Base-by-base conservation (phyloP, 2,329 filamentous ascomycete genomes). In the Xylaria digitata region DNA sequence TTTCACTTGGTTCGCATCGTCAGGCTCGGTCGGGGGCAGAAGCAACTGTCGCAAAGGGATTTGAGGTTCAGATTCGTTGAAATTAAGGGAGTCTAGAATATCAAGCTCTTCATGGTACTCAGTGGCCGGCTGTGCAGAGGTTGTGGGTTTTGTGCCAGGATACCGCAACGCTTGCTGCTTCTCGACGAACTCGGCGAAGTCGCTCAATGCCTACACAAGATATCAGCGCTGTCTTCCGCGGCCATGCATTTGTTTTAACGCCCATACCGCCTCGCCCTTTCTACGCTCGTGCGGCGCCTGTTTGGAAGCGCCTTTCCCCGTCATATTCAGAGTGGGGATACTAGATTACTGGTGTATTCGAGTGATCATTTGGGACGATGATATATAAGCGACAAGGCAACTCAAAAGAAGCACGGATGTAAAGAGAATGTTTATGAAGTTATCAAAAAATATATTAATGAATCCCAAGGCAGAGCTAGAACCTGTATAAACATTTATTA, bases 121-220 rank as follows among this genome's bases (percentile, higher is more conserved):
- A 60, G 42, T 78, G 69, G 43, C 73, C 17, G 63, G 66, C 30
- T 63, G 59, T 3, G 61, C 75, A 63, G 71, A 58, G 2, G 75
- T 62, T 17, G 73, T 56, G 40, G 76, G 72, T 61, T 77, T 79
- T 42, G 82, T 75, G 49, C 76, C 77, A 1, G 87, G 86, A 73
- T 88, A 90, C 63, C 92, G 90, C 56, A 90, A 81, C 15, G 90
- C 89, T 80, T 98, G 96, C 78, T 98, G 94, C 78, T 94, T 92
- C 80, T 98, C 94, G 71, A 97, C 96, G 76, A 97, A 98, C 76
- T 99, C 96, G 79, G 94, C 94, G 78, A 99, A 99, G 75, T 98
- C 96, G 82, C 92, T 96, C 63, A 99, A 86, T 13, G 95, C 94
- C 86, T 87, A 56, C 0, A 54, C 30, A 50, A 45, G 42, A 42